Conservation (phyloP, 1,284 basidiomycete species). For the Neolentinus lepideus region DNA sequence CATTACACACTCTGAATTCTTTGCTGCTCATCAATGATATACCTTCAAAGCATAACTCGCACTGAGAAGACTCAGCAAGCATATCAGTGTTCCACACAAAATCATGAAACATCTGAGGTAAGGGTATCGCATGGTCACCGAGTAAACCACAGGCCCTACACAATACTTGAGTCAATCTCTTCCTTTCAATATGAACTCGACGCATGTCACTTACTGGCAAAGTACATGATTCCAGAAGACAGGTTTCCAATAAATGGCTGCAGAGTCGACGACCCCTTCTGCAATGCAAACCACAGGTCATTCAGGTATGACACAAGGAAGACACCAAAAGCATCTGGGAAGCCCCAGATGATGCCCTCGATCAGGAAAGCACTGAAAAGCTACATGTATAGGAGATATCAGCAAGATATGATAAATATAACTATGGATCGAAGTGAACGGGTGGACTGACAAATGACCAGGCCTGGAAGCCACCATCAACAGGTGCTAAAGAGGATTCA, state of each 20-base stretch:
- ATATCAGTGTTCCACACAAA: constrained; percentile 22
- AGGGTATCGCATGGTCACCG: constrained; percentile 21
- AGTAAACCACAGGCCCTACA: constrained; percentile 14
- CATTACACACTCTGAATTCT: neutral
- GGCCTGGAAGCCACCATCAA: constrained; percentile 24
- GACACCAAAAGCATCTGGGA: constrained; percentile 26
- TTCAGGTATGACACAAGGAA: constrained; percentile 27
- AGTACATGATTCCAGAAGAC: constrained; percentile 25
- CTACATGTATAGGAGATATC: constrained; percentile 10
- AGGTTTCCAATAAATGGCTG: constrained; percentile 27
- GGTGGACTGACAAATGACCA: constrained; percentile 23
- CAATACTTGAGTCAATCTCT: constrained; percentile 13
- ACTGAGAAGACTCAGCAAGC: constrained; percentile 22
- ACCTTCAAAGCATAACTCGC: constrained; percentile 26
- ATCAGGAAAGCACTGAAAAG: constrained; percentile 26
- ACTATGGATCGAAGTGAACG: neutral
- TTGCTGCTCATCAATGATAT: neutral
- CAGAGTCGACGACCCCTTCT: constrained; percentile 18
- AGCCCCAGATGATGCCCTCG: constrained; percentile 29
- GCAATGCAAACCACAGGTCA: constrained; percentile 18
- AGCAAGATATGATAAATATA: constrained; percentile 3
- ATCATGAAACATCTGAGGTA: constrained; percentile 17
- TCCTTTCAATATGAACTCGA: too few relatives aligned
- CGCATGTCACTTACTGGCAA: constrained; percentile 18
- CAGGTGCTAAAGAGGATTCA: constrained; percentile 19